Evolutionary conservation across 805 yeast species (phyloP), one percentile per base, ranked within the genome.

Genomic region (Teunomyces cretensis): DNA sequence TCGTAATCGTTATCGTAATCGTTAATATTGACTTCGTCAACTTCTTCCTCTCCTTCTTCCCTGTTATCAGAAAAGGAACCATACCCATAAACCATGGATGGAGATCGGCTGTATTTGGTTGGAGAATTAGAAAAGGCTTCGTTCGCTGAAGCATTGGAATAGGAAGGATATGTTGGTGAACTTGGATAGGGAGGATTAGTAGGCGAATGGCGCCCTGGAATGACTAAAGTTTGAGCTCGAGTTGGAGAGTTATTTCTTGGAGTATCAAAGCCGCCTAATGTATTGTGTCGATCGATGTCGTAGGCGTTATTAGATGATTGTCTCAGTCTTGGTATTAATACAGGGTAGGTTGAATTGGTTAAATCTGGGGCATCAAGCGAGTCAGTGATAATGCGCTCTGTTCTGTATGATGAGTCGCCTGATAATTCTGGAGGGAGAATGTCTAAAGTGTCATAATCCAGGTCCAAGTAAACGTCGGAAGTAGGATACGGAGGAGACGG

Each of bases 51-150:
- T 11, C 42, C 43, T 30, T 39, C 43, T 19, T 39, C 41, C 19
- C 47, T 47, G 6, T 49, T 41, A 13, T 45, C 49, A 2, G 31
- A 43, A 35, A 24, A 44, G 32, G 35, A 40, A 28, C 42, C 33
- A 22, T 42, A 31, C 9, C 46, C 50, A 32, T 53, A 54, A 33
- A 51, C 42, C 15, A 58, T 45, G 6, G 66, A 54, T 1, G 68
- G 64, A 7, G 66, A 56, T 19, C 60, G 44, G 3, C 56, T 56
- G 33, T 50, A 55, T 45, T 60, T 64, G 33, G 52, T 54, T 1
- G 72, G 68, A 11, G 70, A 63, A 0, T 68, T 65, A 22, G 11
- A 17, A 22, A n/a, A 33, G 22, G 38, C 15, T n/a, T 35, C 19
- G 9, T 22, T 14, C 2, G 37, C 12, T 33, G 37, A 33, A 11